Base-by-base conservation (phyloP, 345 rosid species). In the Aegle marmelos region DNA sequence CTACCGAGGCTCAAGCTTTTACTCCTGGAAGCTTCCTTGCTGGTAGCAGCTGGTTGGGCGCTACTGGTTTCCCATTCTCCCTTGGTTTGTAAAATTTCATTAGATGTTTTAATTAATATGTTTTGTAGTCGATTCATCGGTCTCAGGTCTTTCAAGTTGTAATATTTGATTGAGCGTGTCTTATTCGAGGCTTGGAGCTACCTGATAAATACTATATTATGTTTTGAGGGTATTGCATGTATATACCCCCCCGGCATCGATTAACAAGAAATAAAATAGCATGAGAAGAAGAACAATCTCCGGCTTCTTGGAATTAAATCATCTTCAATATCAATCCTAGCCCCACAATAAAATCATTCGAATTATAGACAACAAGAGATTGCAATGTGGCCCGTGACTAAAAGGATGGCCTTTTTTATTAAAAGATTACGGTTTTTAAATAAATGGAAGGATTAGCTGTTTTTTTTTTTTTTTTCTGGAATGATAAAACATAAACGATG, bases 31-130 rank as follows among this genome's bases (percentile, higher is more conserved):
- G 22, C 4, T 93, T 92, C 78, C 84, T 95, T 72, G 93, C 85
- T 63, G 98, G 97, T 39, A 77, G 84, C 9, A 79, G 83, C 25
- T 95, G 98, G 97, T 75, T 94, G 82, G n/a, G 82, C 56, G 79
- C 91, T 6, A 95, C 98, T 10, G 89, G 94, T 4, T 92, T 95
- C 59, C 98, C 98, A 5, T 93, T 87, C 84, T 79, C 91, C 62
- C 94, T 93, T 41, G 90, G 92, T 70, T 82, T 89, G 62, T 87
- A 64, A 85, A 11, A 54, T 45, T 50, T 74, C 1, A 9, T 2
- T 39, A 6, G 27, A 5, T 8, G 27, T 6, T 17, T 14, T 56
- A 19, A 37, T 22, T 37, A 6, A 4, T 3, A 45, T 13, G 17
- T 3, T 13, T 45, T 45, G 50, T 0, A 11, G 50, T 45, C 17